phyloP scores from a whole-genome alignment of 768 basidiomycete genomes.

The Daedalea quercina region DNA sequence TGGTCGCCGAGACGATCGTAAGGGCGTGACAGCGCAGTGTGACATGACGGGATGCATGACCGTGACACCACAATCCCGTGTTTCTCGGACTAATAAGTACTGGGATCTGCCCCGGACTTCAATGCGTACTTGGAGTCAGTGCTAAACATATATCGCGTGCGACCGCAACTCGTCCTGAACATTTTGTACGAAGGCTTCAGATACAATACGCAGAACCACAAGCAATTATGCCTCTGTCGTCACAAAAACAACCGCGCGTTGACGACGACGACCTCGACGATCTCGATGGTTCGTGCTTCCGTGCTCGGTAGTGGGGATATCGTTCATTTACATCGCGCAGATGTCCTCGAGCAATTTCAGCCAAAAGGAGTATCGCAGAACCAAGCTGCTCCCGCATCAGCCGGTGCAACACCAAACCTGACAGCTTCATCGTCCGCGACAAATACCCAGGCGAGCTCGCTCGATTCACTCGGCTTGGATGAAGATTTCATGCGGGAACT shows the following conservation, averaged over 20 bases:
- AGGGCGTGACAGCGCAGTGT: too few species aligned
- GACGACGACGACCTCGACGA: conserved; percentile 61
- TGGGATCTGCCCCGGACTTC: too few species aligned
- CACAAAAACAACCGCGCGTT: neutral
- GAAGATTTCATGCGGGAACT: conserved; percentile 34
- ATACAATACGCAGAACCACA: too few species aligned
- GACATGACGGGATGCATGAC: too few species aligned
- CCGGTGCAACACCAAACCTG: conserved; percentile 8
- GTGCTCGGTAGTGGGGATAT: neutral
- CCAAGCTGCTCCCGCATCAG: neutral
- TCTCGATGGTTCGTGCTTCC: conserved; percentile 43
- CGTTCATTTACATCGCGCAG: conserved; percentile 22
- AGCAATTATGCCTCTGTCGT: conserved; percentile 3
- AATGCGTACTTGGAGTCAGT: too few species aligned
- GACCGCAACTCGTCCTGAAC: too few species aligned
- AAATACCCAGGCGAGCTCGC: conserved; percentile 4
- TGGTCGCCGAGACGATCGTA: too few species aligned
- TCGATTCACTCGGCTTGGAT: conserved; percentile 16
- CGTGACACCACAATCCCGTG: too few species aligned
- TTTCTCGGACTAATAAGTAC: too few species aligned
- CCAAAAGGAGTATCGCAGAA: conserved; percentile 13
- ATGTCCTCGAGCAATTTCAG: conserved; percentile 43
- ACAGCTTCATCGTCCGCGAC: conserved; percentile 13
- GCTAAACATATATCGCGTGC: too few species aligned
- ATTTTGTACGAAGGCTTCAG: too few species aligned